Base-by-base conservation (phyloP, 805 yeast genomes). In the Nakazawaea holstii region DNA sequence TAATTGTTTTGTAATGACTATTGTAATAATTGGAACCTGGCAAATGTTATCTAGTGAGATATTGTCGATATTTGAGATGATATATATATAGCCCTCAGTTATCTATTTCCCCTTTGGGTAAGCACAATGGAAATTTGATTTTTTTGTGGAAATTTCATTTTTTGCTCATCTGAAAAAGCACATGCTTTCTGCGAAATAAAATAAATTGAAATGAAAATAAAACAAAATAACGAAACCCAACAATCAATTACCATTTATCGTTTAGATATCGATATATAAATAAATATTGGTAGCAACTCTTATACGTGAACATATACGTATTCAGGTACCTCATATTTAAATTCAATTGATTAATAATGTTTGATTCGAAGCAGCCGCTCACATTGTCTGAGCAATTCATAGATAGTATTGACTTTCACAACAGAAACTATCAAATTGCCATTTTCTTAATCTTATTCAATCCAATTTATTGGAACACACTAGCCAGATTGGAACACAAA, bases 381-480 rank as follows among this genome's bases (percentile, higher is more conserved):
- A 46, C 49, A 5, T 40, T 46, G 26, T 40, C 45, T 14, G 49
- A 46, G 26, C 41, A 46, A 27, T 46, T 46, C 37, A 40, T 46
- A 10, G 32, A 42, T 8, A 43, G 38, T 27, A 48, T 48, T 20
- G 50, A 48, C 39, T 48, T 48, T 33, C 30, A 39, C 9, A 43
- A 48, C 20, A 39, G 26, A 26, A 35, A 39, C 26, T 48, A 43
- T 35, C 50, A 48, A 15, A 29, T 69, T 49, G 79, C 92, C 5
- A 61, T 87, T 28, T 75, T 72, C 8, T 77, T 86, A 29, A 86
- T 94, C 56, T 81, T 83, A 13, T 91, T 94, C 77, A 94, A 94
- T 64, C 99, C 99, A 14, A 77, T 87, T 30, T 92, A 91, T 62
- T 94, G 99, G 99, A 94, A 94, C 64, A 75, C 85, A 49, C 95